Base-by-base conservation (phyloP, 805 yeast species). In the Limtongia smithiae region DNA sequence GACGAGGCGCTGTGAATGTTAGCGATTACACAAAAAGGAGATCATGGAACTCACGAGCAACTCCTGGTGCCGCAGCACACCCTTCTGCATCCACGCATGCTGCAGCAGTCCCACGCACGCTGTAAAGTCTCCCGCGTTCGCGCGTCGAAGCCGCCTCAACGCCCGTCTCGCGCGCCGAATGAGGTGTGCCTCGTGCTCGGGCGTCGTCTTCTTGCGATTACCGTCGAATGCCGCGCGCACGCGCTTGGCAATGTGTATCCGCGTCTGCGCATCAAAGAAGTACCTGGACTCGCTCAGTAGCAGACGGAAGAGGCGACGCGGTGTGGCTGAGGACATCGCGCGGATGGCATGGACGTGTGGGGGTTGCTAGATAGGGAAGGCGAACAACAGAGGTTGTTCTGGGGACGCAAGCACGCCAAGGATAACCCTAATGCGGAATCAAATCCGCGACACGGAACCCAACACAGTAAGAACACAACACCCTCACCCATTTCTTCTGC, bases 241-340 rank as follows among this genome's bases (percentile, higher is more conserved):
- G 21, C 40, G 33, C n/a, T 30, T 8, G 15, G 18, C 3, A 8
- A 49, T 18, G 15, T 25, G 31, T 21, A 8, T 12, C 31, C 41
- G 46, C 2, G 50, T 24, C 12, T 39, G 41, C 31, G 35, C 31
- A 33, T 49, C 53, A 17, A 49, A 49, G 31, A 49, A 49, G 8
- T 27, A 41, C 22, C 20, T 15, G 4, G 27, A 15, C 18, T 49
- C 50, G 5, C 37, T 15, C 8, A 34, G 20, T 8, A 28, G 40
- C 38, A 4, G 7, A 22, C 22, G 14, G 28, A 6, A 17, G 25
- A 35, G 17, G 21, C 17, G 20, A 5, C 11, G 25, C 25, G 14
- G n/a, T n/a, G n/a, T n/a, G n/a, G n/a, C n/a, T n/a, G n/a, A n/a
- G n/a, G n/a, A n/a, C n/a, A n/a, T n/a, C n/a, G n/a, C n/a, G n/a